A percentile compares a stretch with the other conserved stretches of the same genome.
Conservation (phyloP, 2,329 filamentous ascomycete genomes). For the Ramularia collo-cygni region DNA sequence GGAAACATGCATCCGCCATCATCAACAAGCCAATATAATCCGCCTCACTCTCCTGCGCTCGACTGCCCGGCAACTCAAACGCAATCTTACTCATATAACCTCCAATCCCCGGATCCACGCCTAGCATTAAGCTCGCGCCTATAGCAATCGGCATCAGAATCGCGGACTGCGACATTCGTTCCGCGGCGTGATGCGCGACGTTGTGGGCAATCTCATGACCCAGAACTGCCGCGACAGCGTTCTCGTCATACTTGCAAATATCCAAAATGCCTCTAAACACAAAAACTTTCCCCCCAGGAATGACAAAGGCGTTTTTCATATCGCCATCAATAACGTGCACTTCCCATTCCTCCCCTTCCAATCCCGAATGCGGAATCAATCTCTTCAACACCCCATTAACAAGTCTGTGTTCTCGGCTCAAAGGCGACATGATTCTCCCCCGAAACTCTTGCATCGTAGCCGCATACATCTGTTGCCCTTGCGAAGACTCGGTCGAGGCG, state of each 20-base stretch:
- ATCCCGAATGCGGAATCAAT: constrained; percentile 60
- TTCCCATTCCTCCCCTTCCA: constrained; percentile 57
- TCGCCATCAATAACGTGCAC: constrained; percentile 67
- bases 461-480: constrained; percentile 50
- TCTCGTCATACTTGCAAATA: constrained; percentile 60
- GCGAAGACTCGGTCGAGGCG: constrained; percentile 47
- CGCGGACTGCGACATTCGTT: constrained; percentile 49
- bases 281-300: constrained; percentile 72
- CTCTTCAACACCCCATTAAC: constrained; percentile 60
- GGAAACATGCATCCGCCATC: constrained; percentile 74
- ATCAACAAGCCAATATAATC: constrained; percentile 77
- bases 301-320: constrained; percentile 65
- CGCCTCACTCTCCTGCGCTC: constrained; percentile 66
- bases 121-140: constrained; percentile 35
- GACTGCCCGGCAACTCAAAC: constrained; percentile 61
- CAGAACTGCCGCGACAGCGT: constrained; percentile 61
- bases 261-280: constrained; percentile 67
- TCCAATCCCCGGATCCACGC: constrained; percentile 34
- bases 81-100: constrained; percentile 51
- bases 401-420: constrained; percentile 49
- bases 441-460: constrained; percentile 51
- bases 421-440: constrained; percentile 50
- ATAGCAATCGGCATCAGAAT: constrained; percentile 35
- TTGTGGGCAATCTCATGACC: constrained; percentile 77
- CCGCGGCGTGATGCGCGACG: constrained; percentile 60